Evolutionary conservation across 1,284 basidiomycete species (phyloP).

Genomic region (Pseudozyma pruni): DNA sequence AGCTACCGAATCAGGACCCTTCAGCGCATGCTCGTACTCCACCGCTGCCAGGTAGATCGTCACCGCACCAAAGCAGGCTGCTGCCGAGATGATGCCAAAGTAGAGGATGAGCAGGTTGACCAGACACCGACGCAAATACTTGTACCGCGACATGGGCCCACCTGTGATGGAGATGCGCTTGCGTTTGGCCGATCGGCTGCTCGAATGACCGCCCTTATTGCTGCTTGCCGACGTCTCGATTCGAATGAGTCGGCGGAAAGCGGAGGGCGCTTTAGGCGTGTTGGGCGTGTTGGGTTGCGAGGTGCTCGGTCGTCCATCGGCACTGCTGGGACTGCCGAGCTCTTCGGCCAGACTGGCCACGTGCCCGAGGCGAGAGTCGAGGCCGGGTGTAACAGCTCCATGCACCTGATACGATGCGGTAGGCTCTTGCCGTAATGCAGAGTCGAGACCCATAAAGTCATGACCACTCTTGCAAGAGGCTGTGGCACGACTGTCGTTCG

Average conservation of each 20-base stretch:
- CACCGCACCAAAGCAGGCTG: conserved; percentile 35
- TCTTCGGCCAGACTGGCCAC: conserved; percentile 15
- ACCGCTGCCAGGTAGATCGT: conserved; percentile 39
- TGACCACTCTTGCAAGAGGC: conserved; percentile 25
- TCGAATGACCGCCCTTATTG: background rate
- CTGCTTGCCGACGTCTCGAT: conserved; percentile 11
- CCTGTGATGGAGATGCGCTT: conserved; percentile 22
- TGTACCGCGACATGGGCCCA: conserved; percentile 37
- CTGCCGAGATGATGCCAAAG: conserved; percentile 51
- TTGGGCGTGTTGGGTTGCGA: conserved; percentile 11
- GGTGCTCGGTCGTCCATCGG: background rate
- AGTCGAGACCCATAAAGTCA: conserved; percentile 20
- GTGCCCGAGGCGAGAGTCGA: conserved; percentile 6
- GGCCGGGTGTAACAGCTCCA: background rate
- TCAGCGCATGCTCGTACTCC: conserved; percentile 36
- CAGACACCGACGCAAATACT: conserved; percentile 54
- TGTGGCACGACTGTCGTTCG: conserved; percentile 15
- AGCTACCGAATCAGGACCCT: conserved; percentile 12
- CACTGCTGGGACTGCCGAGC: too few species aligned
- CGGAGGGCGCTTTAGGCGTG: conserved; percentile 6
- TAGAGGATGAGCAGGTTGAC: conserved; percentile 56
- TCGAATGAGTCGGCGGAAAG: conserved; percentile 18
- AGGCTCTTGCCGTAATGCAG: conserved; percentile 21
- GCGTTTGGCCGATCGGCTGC: conserved; percentile 7
- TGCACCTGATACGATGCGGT: conserved; percentile 6